These are phyloP conservation scores for Omphalotus olearius DNA, from an alignment of 1,284 basidiomycete species.

Conservation along the genomic window DNA sequence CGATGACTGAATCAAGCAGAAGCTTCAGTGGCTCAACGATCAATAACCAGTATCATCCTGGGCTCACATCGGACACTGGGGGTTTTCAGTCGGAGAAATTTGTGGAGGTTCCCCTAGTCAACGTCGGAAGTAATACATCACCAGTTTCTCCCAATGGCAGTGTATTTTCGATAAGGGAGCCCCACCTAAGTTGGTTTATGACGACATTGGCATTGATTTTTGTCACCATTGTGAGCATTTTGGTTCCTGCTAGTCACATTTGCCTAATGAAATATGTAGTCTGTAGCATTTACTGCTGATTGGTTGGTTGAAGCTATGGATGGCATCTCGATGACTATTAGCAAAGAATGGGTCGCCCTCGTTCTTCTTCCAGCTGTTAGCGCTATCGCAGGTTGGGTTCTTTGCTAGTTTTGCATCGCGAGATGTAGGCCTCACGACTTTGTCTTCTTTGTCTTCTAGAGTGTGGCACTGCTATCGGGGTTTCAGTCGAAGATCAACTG, in stretches of 20 bases:
- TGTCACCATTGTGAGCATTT: conserved; percentile 58
- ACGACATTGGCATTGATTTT: conserved; percentile 52
- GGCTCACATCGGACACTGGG: conserved; percentile 6
- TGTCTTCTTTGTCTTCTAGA: conserved; percentile 36
- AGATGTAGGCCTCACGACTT: neutral
- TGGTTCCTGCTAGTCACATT: neutral
- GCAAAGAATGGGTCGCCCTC: conserved; percentile 78
- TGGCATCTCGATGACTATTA: conserved; percentile 54
- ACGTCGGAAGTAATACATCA: neutral
- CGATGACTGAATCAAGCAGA: conserved; percentile 3
- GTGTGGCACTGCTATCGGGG: conserved; percentile 76
- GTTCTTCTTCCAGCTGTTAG: conserved; percentile 86
- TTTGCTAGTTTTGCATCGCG: neutral
- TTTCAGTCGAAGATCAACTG: conserved; percentile 80
- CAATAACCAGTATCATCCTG: conserved; percentile 8
- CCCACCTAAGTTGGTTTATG: conserved; percentile 57
- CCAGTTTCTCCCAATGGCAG: conserved; percentile 2
- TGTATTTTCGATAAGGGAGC: conserved; percentile 23
- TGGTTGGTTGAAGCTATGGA: conserved; percentile 80
- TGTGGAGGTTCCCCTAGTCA: neutral
- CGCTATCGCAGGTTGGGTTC: conserved; percentile 61
- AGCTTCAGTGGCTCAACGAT: conserved; percentile 14
- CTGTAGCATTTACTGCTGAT: conserved; percentile 76
- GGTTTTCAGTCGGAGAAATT: conserved; percentile 2
- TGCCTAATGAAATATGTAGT: conserved; percentile 26